Evolutionary conservation across 75 land plant species (phyloP).

Genomic region (Pinus tabuliformis): DNA sequence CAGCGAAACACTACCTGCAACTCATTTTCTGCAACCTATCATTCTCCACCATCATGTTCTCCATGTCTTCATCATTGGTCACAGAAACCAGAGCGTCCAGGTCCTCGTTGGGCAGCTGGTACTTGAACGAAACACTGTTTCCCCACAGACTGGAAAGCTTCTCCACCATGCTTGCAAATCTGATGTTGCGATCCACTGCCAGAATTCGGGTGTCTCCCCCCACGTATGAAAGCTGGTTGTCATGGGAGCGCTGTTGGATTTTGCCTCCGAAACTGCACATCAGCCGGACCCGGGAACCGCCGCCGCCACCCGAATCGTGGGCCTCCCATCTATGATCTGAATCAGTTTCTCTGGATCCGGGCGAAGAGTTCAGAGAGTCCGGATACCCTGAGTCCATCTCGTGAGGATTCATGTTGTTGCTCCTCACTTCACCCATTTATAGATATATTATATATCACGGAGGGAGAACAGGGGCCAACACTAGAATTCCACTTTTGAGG

Average conservation of each 20-base stretch:
- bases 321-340: slow-evolving; percentile 26
- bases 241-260: slow-evolving; percentile 77
- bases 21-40: slow-evolving; percentile 46
- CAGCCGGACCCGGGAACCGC: slow-evolving; percentile 48
- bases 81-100: slow-evolving; percentile 90
- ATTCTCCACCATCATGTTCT: slow-evolving; percentile 95
- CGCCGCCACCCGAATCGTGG: too few species aligned
- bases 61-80: slow-evolving; percentile 90
- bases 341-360: slow-evolving; percentile 38
- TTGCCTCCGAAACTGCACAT: slow-evolving; percentile 95
- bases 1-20: too few species aligned
- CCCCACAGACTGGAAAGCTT: slow-evolving; percentile 49
- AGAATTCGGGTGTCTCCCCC: slow-evolving; percentile 92
- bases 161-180: slow-evolving; percentile 34
- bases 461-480: too few species aligned
- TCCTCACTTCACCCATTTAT: too few species aligned
- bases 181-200: slow-evolving; percentile 58
- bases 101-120: slow-evolving; percentile 92
- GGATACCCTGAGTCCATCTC: slow-evolving; percentile 24
- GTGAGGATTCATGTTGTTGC: too few species aligned
- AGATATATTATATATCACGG: too few species aligned
- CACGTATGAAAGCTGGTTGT: slow-evolving; percentile 75
- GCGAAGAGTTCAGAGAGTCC: slow-evolving; percentile 55
- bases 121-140: slow-evolving; percentile 53
- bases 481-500: too few species aligned